Percentiles rank a stretch among this genome's conserved stretches.
Evolutionary conservation across 805 yeast genomes (phyloP).

Genomic region (Torulaspora franciscae): DNA sequence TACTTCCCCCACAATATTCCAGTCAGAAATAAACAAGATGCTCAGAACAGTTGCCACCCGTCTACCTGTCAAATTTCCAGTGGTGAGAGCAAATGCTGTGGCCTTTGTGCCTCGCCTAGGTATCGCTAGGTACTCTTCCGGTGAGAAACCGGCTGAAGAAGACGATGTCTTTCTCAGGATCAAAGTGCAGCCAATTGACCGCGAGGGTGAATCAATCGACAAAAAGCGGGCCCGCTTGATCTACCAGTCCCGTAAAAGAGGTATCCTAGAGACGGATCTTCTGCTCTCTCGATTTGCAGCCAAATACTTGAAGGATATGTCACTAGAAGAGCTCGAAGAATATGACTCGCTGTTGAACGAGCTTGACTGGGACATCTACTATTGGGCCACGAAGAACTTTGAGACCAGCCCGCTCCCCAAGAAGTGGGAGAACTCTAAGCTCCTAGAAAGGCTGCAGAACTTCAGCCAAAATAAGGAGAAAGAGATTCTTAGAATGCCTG

Average conservation of each 20-base stretch:
- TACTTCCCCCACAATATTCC: background rate
- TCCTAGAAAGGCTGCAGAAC: slow-evolving; percentile 63
- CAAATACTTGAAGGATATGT: slow-evolving; percentile 55
- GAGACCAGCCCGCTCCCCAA: slow-evolving; percentile 83
- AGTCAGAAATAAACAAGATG: background rate
- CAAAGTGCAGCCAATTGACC: slow-evolving; percentile 71
- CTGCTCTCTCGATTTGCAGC: slow-evolving; percentile 82
- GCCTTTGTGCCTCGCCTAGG: slow-evolving; percentile 6
- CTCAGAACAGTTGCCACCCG: background rate
- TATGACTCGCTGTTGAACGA: slow-evolving; percentile 83
- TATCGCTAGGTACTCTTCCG: slow-evolving; percentile 7
- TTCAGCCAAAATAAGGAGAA: slow-evolving; percentile 67
- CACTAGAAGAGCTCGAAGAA: slow-evolving; percentile 67
- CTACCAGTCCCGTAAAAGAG: slow-evolving; percentile 91
- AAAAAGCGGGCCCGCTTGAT: slow-evolving; percentile 79
- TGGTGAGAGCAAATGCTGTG: background rate
- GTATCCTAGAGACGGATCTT: slow-evolving; percentile 89
- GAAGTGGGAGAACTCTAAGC: slow-evolving; percentile 65
- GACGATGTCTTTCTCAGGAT: slow-evolving; percentile 45
- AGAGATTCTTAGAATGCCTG: slow-evolving; percentile 85
- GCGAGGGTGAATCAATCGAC: slow-evolving; percentile 67
- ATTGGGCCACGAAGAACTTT: slow-evolving; percentile 90
- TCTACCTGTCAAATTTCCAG: background rate
- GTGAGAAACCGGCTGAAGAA: slow-evolving; percentile 25
- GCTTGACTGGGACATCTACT: slow-evolving; percentile 98